Conservation (phyloP, 2,329 filamentous ascomycete genomes). For the Juglanconis sp. region DNA sequence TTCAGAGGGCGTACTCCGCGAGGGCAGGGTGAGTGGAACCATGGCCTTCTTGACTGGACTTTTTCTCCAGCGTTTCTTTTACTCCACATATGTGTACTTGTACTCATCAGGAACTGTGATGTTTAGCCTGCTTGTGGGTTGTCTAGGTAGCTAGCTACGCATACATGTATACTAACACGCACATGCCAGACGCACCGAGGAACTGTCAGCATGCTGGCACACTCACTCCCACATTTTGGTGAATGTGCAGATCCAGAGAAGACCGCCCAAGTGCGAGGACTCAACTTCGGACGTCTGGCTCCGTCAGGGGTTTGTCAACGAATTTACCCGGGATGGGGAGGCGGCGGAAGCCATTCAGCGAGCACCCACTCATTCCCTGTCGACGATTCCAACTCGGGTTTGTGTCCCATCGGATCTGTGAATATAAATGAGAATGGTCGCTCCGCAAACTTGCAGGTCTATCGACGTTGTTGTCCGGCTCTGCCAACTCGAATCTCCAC, state of each 20-base stretch:
- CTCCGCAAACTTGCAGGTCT: neutral
- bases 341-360: neutral
- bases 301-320: neutral
- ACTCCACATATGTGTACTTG: neutral
- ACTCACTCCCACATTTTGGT: neutral
- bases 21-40: neutral
- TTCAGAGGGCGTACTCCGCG: neutral
- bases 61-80: neutral
- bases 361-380: neutral
- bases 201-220: too few species aligned
- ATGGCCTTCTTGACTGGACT: neutral
- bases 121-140: too few species aligned
- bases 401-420: too few species aligned
- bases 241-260: neutral
- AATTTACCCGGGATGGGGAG: conserved; percentile 12
- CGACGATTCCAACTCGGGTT: too few species aligned
- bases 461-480: neutral
- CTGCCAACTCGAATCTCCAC: neutral
- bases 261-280: neutral
- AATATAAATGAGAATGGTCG: neutral
- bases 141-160: too few species aligned
- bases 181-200: too few species aligned
- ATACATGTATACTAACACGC: too few species aligned
- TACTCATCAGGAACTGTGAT: too few species aligned
- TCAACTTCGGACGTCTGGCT: conserved; percentile 4